Percentiles rank a stretch among this genome's conserved stretches.
Conservation (phyloP, 345 rosid genomes). For the Cardamine resedifolia region DNA sequence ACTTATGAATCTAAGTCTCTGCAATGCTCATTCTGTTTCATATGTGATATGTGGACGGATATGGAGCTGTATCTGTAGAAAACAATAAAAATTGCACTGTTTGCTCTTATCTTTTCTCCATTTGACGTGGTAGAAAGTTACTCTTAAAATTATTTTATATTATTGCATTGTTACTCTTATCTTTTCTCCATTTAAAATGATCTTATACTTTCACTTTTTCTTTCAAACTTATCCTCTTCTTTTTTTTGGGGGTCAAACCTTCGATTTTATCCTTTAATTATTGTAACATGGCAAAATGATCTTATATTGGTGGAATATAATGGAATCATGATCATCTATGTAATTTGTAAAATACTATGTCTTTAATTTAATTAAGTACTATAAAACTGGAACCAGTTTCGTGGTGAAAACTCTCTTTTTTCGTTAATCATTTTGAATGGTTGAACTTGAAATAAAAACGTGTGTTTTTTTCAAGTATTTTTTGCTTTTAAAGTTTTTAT, state of each 20-base stretch:
- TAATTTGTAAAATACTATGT: too few relatives aligned
- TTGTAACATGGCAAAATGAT: not conserved
- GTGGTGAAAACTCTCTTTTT: not conserved
- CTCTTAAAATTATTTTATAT: not conserved
- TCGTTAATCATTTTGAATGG: not conserved
- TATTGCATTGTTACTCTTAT: not conserved
- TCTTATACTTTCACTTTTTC: not conserved
- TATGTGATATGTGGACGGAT: not conserved
- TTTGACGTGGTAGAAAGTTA: not conserved
- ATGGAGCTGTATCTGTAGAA: not conserved
- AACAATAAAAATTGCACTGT: not conserved
- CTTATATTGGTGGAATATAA: not conserved
- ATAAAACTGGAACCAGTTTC: not conserved
- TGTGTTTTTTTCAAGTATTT: not conserved
- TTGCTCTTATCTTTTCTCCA: not conserved
- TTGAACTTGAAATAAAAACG: not conserved
- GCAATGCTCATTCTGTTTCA: not conserved
- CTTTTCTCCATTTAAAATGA: not conserved
- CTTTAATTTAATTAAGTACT: too few relatives aligned
- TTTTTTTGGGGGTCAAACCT: not conserved
- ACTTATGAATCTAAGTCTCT: not conserved
- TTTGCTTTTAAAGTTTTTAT: not conserved
- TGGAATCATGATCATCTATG: not conserved
- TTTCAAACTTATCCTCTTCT: not conserved
- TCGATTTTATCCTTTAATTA: not conserved